Base-by-base conservation (phyloP, 169 alveolate species). In the Eimeria acervulina region DNA sequence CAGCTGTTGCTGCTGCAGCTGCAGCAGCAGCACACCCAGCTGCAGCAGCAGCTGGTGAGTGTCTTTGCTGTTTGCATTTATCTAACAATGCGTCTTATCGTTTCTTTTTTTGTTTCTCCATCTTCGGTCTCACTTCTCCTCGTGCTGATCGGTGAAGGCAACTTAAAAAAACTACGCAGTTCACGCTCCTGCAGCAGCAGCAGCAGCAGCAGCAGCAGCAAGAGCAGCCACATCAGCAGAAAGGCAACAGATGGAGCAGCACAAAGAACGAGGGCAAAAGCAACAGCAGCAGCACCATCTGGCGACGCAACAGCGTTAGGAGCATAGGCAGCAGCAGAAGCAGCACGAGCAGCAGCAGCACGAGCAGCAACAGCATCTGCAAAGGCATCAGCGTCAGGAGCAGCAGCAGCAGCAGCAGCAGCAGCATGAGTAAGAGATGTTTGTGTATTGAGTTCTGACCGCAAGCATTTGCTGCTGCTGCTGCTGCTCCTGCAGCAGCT, bases 151-250 rank as follows among this genome's bases (percentile, higher is more conserved):
- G 89, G 89, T 3, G 63, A 38, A 19, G 89, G 89, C 31, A 78
- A 26, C 66, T 78, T 40, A 26, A 78, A 78, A 33, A 78, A 78
- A 44, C 33, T 44, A 5, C 89, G 89, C 33, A 78, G 28, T 33
- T 78, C 89, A 6, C 40, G 5, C 66, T 78, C 89, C 89, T 78
- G 89, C 89, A 78, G 19, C 68, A 44, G 63, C 89, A 78, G 66
- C 89, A 78, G 66, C 89, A 38, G 61, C 31, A 23, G 89, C 89
- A 40, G 68, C 33, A 44, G 89, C 63, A 44, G 66, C 1, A 42
- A 28, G 40, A 42, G 89, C 66, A 78, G 36, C 40, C 8, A 28
- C 3, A 28, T 6, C 84, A 74, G n/a, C 84, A 40, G 38, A 33
- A 12, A 17, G 59, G 21, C 59, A 51, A 51, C 0, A 17, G 47